Base-by-base conservation (phyloP, 2,329 filamentous ascomycete genomes). In the Cephalotrichum gorgonifer region DNA sequence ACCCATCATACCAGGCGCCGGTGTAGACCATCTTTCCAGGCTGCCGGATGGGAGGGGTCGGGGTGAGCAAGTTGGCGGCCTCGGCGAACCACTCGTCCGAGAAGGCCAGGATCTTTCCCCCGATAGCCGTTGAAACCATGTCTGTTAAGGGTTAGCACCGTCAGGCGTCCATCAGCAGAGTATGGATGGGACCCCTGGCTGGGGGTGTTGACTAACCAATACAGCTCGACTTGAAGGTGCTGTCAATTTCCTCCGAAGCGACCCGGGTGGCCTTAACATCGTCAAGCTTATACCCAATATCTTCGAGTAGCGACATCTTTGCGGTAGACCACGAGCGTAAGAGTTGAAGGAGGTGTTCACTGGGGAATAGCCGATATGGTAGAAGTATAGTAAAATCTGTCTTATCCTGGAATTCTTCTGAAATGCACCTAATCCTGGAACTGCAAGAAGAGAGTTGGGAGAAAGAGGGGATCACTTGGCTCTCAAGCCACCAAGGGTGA, bases 31-130 rank as follows among this genome's bases (percentile, higher is more conserved):
- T 85, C 64, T 83, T 82, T 53, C 81, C 81, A 2, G 74, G 74
- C 59, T 81, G 74, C 54, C 74, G 71, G 61, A 85, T 77, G 33
- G 81, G 80, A 27, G 79, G 62, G 23, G 73, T 78, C n/a, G 79
- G 78, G 27, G 75, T 85, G 53, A 85, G 62, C 50, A 85, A 70
- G 62, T 85, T 85, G 51, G 68, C 58, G 22, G 81, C 81, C 55
- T 81, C 76, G 41, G 81, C 81, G 59, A 85, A 85, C 78, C 79
- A 85, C 65, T 85, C 70, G 60, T 85, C 78, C 44, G 81, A 85
- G 62, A 75, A 81, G 50, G 72, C 83, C 17, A 85, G 71, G 50
- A 85, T 69, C 61, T 77, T 80, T 51, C 80, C 79, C 53, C 79
- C 81, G 42, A 85, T 64, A 6, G 76, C 68, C 6, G 73, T 73